phyloP scores from a whole-genome alignment of 176 grass and related monocot genomes.

The Miscanthus lutarioriparius region DNA sequence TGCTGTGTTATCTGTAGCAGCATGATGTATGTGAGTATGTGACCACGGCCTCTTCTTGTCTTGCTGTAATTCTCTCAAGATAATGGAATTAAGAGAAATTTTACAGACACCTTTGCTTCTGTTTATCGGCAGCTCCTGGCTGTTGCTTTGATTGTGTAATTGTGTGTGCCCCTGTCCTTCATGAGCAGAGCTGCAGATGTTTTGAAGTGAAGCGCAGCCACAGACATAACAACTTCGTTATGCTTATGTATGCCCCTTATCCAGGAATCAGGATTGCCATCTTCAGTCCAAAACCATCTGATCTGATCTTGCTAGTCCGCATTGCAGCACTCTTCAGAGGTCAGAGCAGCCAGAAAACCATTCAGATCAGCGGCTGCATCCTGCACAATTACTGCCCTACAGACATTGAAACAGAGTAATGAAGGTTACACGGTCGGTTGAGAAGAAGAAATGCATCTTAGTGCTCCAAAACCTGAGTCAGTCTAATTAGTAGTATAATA shows the following conservation, averaged over 20 bases:
- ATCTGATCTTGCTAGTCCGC: background rate
- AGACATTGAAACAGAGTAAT: no score
- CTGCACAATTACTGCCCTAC: no score
- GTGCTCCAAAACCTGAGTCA: background rate
- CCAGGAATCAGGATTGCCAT: background rate
- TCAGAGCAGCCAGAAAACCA: background rate
- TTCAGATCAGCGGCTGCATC: no score
- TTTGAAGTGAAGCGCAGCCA: no score
- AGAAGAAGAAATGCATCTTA: background rate
- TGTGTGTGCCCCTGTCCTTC: no score
- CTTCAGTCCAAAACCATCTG: background rate
- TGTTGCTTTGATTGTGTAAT: background rate
- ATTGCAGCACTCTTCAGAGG: background rate
- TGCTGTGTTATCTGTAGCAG: background rate
- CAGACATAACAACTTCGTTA: no score
- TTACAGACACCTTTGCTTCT: conserved; percentile 6
- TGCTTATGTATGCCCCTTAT: background rate
- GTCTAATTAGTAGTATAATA: background rate
- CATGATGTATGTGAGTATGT: background rate
- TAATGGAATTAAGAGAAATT: conserved; percentile 28
- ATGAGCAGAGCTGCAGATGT: background rate
- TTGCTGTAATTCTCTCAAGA: conserved; percentile 9
- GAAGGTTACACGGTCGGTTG: no score
- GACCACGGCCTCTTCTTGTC: background rate
- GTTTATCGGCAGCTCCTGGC: background rate